Conservation (phyloP, 805 yeast genomes). For the Wickerhamiella vanderwaltii region DNA sequence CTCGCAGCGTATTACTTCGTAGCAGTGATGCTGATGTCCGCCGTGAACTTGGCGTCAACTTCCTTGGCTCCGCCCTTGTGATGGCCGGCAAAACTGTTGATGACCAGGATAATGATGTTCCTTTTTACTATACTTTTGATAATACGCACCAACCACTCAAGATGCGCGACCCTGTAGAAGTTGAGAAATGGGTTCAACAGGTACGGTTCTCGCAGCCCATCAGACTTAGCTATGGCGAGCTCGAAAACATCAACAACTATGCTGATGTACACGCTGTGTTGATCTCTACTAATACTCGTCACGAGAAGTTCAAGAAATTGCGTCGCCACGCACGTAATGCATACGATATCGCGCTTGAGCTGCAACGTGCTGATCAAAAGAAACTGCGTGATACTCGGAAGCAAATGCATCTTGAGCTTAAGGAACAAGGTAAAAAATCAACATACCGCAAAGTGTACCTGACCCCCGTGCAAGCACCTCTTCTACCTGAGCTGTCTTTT, state of each 20-base stretch:
- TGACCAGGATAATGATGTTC: neutral
- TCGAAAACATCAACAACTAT: neutral
- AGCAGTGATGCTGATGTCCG: slow-evolving; percentile 15
- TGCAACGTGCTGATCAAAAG: slow-evolving; percentile 17
- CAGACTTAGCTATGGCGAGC: neutral
- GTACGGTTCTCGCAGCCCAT: slow-evolving; percentile 10
- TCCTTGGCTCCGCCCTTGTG: slow-evolving; percentile 17
- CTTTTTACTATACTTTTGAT: slow-evolving; percentile 7
- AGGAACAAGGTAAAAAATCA: slow-evolving; percentile 12
- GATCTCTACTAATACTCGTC: neutral
- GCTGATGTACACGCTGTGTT: slow-evolving; percentile 9
- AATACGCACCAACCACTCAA: slow-evolving; percentile 18
- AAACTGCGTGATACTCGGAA: slow-evolving; percentile 16
- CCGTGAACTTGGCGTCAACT: slow-evolving; percentile 15
- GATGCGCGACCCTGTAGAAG: slow-evolving; percentile 15
- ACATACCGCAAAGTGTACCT: slow-evolving; percentile 16
- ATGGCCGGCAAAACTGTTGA: slow-evolving; percentile 6
- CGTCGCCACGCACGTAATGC: slow-evolving; percentile 8
- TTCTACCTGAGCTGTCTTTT: slow-evolving; percentile 17
- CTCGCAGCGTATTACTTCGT: slow-evolving; percentile 17
- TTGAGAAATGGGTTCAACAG: slow-evolving; percentile 5
- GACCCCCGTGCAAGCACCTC: slow-evolving; percentile 16
- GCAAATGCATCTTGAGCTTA: slow-evolving; percentile 15
- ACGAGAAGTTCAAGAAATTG: slow-evolving; percentile 1
- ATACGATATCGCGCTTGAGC: slow-evolving; percentile 8